Base-by-base conservation (phyloP, 176 grass and related monocot species). In the Avena insularis region DNA sequence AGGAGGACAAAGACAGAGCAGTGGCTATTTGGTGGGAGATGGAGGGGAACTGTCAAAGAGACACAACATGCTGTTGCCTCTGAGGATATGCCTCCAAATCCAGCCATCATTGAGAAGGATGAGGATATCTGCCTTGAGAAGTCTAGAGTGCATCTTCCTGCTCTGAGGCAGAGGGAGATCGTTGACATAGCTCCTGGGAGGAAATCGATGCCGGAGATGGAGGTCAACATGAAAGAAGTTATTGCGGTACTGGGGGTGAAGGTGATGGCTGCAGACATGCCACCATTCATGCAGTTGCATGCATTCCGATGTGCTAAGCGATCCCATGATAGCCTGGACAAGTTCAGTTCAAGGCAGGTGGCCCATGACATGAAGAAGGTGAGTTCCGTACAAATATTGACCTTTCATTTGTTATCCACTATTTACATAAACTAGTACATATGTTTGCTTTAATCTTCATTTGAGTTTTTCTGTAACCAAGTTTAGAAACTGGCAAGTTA, bases 311-410 rank as follows among this genome's bases (percentile, higher is more conserved):
- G 94, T 20, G 94, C 91, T 23, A 91, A 89, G 43, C 78, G 94
- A 54, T 90, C 90, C 25, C 84, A 86, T 84, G 91, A 90, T 12
- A 87, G 57, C 89, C 83, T 93, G 87, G 89, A 90, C 60, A 89
- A 87, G 55, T 96, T 93, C 90, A 96, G 91, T 79, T 93, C 94
- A 19, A 92, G 94, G 88, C 89, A 93, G 84, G 84, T 93, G 87
- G 91, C 94, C 67, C 94, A 96, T 86, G 91, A 96, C 67, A 75
- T 93, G 45, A 96, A 93, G 89, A 96, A 91, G 94, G 94, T 93
- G 60, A 88, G 78, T 8, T 27, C 20, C 14, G 4, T 49, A 69
- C 80, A 74, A 65, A 29, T 70, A 38, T 13, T 21, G 67, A 86
- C 86, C 23, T 84, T 60, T 80, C 1, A 20, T 25, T 60, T 87